These are phyloP conservation scores for Nyssa sinensis DNA, from an alignment of 148 eudicot species.

Conservation along the genomic window DNA sequence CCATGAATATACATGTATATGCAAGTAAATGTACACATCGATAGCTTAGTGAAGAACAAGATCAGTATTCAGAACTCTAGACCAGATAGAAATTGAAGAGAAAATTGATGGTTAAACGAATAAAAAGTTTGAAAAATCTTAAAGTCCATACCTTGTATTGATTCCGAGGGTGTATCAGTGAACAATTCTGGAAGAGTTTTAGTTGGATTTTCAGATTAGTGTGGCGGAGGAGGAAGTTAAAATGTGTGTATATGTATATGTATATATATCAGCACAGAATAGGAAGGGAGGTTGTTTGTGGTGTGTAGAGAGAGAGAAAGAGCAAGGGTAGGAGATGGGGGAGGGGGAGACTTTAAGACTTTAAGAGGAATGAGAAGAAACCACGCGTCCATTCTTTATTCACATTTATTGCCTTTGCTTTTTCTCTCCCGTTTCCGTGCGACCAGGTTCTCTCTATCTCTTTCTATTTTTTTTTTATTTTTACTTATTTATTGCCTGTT, in stretches of 20 bases:
- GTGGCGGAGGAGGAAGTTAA: neutral
- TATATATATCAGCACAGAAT: neutral
- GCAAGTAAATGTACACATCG: neutral
- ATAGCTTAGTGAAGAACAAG: neutral
- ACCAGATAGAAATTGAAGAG: too few species aligned
- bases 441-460: neutral
- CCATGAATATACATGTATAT: neutral
- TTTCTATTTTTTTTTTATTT: too few species aligned
- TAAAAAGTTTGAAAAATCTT: too few species aligned
- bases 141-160: neutral
- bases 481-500: too few species aligned
- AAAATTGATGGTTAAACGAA: neutral
- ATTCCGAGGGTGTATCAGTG: neutral
- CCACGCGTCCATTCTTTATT: conserved; percentile 32
- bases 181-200: neutral
- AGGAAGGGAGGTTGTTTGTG: too few species aligned
- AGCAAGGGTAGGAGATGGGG: neutral
- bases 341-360: conserved; percentile 1
- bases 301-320: conserved; percentile 1
- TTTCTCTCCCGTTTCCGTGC: conserved; percentile 6
- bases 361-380: conserved; percentile 7
- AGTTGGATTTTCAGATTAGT: neutral
- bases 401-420: conserved; percentile 31
- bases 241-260: neutral
- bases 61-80: too few species aligned